Evolutionary conservation across 352 stramenopile genomes (phyloP), one percentile per base, ranked within the genome.

Genomic region (Phytophthora litchii): DNA sequence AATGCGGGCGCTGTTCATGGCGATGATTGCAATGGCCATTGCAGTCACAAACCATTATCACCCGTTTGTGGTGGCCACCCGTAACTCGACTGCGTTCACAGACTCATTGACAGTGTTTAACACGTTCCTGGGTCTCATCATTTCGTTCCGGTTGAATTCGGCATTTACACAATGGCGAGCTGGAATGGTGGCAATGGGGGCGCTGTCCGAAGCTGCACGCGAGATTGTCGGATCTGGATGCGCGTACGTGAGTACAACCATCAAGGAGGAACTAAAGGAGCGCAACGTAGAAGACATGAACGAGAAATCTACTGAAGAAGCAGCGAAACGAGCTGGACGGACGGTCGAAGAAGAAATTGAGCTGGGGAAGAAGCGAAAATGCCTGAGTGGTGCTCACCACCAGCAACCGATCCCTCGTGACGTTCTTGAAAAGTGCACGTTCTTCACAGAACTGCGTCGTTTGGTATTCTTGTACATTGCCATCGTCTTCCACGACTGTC

Each of bases 81-180:
- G 77, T 17, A 70, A 82, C 17, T 89, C 78, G 47, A 86, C 74
- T 32, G 82, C 82, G 34, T 92, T 89, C 51, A 81, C 81, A 1
- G 79, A 89, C 53, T 88, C 82, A 19, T 54, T 90, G 40, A 86
- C 80, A 29, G 82, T 92, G 7, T 90, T 92, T 64, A 92, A 92
- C 70, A 88, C 80, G 36, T 92, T 92, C 29, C 61, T 92, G 7
- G 82, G 80, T 11, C 75, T 92, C 47, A 85, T 74, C 17, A 70
- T 90, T 54, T 89, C 80, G 34, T 92, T 92, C 50, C 82, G 82
- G 19, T 62, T 92, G 59, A 92, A 92, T 51, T 92, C 82, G 42
- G 82, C 82, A 10, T 92, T 92, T 54, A 67, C 77, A 21, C 80
- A 92, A 54, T 92, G 82, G 80, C 72, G 82, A 52, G 61, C 74